A percentile compares a stretch with the other conserved stretches of the same genome.
Conservation (phyloP, 2,329 filamentous ascomycete genomes). For the Talaromyces sp. region DNA sequence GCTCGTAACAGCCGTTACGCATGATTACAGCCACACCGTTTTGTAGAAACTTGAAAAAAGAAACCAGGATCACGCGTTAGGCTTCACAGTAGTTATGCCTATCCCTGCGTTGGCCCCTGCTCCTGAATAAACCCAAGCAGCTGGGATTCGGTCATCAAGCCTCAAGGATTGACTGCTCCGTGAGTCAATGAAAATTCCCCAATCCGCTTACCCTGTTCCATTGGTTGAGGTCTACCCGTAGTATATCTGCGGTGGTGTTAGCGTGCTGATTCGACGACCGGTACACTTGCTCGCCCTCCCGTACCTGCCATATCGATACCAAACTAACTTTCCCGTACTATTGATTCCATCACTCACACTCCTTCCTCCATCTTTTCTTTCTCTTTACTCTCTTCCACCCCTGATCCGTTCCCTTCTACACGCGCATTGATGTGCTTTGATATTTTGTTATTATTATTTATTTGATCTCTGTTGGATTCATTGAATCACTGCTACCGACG, state of each 20-base stretch:
- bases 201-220: neutral
- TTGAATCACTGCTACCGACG: neutral
- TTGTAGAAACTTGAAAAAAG: too few species aligned
- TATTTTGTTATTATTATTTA: neutral
- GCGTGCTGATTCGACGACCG: neutral
- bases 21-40: neutral
- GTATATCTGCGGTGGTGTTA: neutral
- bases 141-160: slow-evolving; percentile 7
- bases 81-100: neutral
- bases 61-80: neutral
- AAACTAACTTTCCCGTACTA: neutral
- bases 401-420: neutral
- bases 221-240: neutral
- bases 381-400: neutral
- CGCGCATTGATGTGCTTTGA: neutral
- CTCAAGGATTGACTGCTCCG: neutral
- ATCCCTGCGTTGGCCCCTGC: slow-evolving; percentile 11
- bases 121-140: slow-evolving; percentile 12
- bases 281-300: neutral
- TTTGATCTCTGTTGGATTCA: neutral
- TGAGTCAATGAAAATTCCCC: neutral
- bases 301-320: slow-evolving; percentile 1
- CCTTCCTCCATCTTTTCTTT: slow-evolving; percentile 3
- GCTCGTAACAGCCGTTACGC: neutral
- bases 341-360: neutral